Evolutionary conservation across 2,329 filamentous ascomycete genomes (phyloP), one percentile per base, ranked within the genome.

Genomic region (Pyrenochaeta sp.): DNA sequence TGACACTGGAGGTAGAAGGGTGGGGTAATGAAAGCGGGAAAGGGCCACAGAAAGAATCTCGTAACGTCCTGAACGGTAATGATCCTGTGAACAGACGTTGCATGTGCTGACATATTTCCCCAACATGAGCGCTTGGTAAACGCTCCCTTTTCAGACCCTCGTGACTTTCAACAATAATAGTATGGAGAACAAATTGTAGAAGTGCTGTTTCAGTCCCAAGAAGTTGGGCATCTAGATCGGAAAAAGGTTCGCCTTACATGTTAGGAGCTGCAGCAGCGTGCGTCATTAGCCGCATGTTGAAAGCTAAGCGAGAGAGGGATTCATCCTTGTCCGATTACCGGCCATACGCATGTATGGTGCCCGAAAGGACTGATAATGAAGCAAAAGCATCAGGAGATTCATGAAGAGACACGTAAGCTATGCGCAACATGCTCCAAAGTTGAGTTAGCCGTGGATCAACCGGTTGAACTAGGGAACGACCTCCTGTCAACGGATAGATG

Each of bases 251-350:
- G 65, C 65, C 56, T 58, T 61, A 53, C 54, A 59, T 59, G 59
- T 56, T 59, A 48, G 64, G 54, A 59, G 60, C 59, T 66, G 66
- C 68, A 71, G 68, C 62, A 64, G 61, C 65, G 66, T 68, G 68
- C 68, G 59, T 67, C 62, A 39, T 67, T 69, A 69, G 68, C 65
- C 52, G 66, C 61, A 59, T 65, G 53, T 54, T 46, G 37, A 58
- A 63, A 43, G 50, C 54, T 71, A 71, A 68, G 68, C 66, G 66
- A 71, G 65, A 40, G 56, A 53, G 61, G 59, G 45, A 65, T 60
- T 53, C 50, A 58, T 56, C 53, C 58, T 64, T 61, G 62, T 58
- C 65, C 58, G 61, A 66, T 47, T 51, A 64, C 55, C 61, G 54
- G 59, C 63, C 64, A 55, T 62, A 52, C 19, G 53, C 53, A 62